Conservation (phyloP, 2,329 filamentous ascomycete genomes). For the Penicillium polonicum region DNA sequence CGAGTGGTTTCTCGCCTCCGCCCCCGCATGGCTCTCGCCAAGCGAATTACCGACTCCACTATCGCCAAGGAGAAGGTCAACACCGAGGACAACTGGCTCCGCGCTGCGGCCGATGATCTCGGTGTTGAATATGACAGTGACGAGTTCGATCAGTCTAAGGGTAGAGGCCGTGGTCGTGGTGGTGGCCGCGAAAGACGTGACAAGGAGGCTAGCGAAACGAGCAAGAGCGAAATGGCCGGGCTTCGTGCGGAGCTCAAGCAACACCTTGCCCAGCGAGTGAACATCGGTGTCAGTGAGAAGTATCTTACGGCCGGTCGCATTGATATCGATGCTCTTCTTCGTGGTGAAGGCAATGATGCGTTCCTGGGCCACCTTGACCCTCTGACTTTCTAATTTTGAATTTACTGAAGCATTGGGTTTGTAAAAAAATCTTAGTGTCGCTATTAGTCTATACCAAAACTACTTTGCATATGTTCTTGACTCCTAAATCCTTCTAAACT, state of each 20-base stretch:
- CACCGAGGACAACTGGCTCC: slow-evolving; percentile 81
- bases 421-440: slow-evolving; percentile 9
- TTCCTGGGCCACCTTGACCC: slow-evolving; percentile 61
- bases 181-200: slow-evolving; percentile 73
- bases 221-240: slow-evolving; percentile 70
- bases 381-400: slow-evolving; percentile 37
- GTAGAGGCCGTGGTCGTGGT: slow-evolving; percentile 70
- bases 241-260: slow-evolving; percentile 71
- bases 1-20: slow-evolving; percentile 74
- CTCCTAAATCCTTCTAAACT: background rate
- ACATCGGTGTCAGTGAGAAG: slow-evolving; percentile 80
- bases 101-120: slow-evolving; percentile 81
- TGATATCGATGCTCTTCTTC: slow-evolving; percentile 73
- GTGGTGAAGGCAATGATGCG: slow-evolving; percentile 61
- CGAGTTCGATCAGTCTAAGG: slow-evolving; percentile 68
- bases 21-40: slow-evolving; percentile 75
- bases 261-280: slow-evolving; percentile 71
- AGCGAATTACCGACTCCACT: slow-evolving; percentile 77
- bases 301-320: slow-evolving; percentile 83
- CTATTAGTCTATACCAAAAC: slow-evolving; percentile 13
- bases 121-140: slow-evolving; percentile 93
- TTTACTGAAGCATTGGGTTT: background rate
- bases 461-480: background rate
- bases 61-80: slow-evolving; percentile 85
- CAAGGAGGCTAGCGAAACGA: slow-evolving; percentile 64